Base-by-base conservation (phyloP, 257 asterid species). In the Catharanthus roseus region DNA sequence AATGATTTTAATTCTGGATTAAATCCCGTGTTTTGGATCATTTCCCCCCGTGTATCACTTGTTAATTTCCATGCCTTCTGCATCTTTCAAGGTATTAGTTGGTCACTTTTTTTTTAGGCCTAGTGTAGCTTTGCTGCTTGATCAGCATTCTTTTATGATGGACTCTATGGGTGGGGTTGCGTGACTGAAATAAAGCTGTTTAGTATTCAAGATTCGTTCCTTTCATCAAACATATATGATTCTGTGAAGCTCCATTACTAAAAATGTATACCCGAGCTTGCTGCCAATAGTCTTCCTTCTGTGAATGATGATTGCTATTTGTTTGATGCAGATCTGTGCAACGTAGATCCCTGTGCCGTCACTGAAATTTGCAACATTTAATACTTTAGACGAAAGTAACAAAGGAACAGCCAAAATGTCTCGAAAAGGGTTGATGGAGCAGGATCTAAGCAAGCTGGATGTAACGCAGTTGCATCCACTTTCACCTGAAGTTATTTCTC, bases 401-500 rank as follows among this genome's bases (percentile, higher is more conserved):
- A 41, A 56, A 58, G 74, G 69, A 82, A 50, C 73, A 68, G 75
- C 74, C 72, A 90, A 82, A 61, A 93, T 93, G 97, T 83, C 97
- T 77, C 84, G 82, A 72, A 93, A 89, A 77, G 98, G 98, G 6
- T 83, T 93, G 80, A 93, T 93, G 97, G 96, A 93, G 87, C 97
- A 93, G 87, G 97, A 93, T 68, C 71, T 93, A 45, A 90, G 92
- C 76, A 90, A 90, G 90, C 81, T 93, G 86, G 98, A 93, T 90
- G 95, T 89, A 62, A 69, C 90, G 0, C 76, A 72, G 38, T 76
- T 93, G 69, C 83, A 90, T 89, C 98, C 98, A 61, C 96, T 93
- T 24, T 89, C 98, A n/a, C 98, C 96, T 50, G 98, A 93, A 82
- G 98, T 93, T 65, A 93, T 93, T 73, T 89, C 98, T 78, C 96